phyloP scores from a whole-genome alignment of 2,329 filamentous ascomycete genomes.

The Penicillium aurantiogriseum region DNA sequence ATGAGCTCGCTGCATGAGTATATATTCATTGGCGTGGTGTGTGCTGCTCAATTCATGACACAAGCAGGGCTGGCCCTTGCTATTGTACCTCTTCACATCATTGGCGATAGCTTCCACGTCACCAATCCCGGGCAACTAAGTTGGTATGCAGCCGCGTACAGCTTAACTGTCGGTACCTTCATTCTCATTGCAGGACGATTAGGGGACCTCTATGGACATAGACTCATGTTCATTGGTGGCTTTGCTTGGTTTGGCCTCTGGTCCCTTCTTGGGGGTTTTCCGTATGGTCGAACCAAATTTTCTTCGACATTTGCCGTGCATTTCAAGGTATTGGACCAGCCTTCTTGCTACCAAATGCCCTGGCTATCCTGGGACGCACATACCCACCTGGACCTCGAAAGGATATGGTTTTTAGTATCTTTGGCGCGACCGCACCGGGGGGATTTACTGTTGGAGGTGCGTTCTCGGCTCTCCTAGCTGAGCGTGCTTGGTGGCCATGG shows the following conservation, averaged over 20 bases:
- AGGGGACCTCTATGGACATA: slow-evolving; percentile 41
- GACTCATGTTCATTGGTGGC: slow-evolving; percentile 37
- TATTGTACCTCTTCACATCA: slow-evolving; percentile 45
- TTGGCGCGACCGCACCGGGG: slow-evolving; percentile 49
- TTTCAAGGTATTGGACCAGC: slow-evolving; percentile 60
- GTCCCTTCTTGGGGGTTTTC: slow-evolving; percentile 40
- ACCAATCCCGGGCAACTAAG: slow-evolving; percentile 50
- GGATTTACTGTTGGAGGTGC: slow-evolving; percentile 45
- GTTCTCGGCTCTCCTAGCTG: slow-evolving; percentile 40
- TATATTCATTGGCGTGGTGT: slow-evolving; percentile 32
- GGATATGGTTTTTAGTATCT: slow-evolving; percentile 57
- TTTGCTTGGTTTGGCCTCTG: slow-evolving; percentile 39
- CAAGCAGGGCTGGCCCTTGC: slow-evolving; percentile 41
- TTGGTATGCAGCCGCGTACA: slow-evolving; percentile 51
- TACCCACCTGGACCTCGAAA: slow-evolving; percentile 59
- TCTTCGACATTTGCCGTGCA: slow-evolving; percentile 54
- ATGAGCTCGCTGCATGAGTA: background rate
- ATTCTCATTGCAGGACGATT: slow-evolving; percentile 38
- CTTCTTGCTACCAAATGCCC: slow-evolving; percentile 62
- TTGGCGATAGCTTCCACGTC: slow-evolving; percentile 49
- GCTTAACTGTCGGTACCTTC: slow-evolving; percentile 42
- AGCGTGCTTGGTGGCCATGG: slow-evolving; percentile 53
- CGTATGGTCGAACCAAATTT: slow-evolving; percentile 39
- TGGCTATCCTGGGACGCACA: slow-evolving; percentile 60
- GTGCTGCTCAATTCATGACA: slow-evolving; percentile 41